Evolutionary conservation across 345 rosid species (phyloP), one percentile per base, ranked within the genome.

Genomic region (Gossypium thurberi): DNA sequence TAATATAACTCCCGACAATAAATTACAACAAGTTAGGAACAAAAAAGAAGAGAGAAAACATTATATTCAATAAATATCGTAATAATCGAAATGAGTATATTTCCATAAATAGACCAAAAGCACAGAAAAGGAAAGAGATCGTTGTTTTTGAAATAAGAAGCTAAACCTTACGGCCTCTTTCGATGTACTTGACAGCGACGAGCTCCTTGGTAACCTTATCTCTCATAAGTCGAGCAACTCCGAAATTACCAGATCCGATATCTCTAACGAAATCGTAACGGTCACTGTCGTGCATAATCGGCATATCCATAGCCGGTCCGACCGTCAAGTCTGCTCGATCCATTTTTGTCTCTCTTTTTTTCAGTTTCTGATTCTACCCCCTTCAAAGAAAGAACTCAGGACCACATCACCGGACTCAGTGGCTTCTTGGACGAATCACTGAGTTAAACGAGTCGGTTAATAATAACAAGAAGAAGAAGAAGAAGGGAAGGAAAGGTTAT

Each of bases 171-270:
- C 86, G 89, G 78, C 99, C 99, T 80, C 99, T 81, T 84, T 95
- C 99, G 83, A 95, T 92, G 76, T 89, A 95, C 87, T 95, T 95
- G 63, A 95, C 96, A 82, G 99, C 98, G 71, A 92, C 98, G 56
- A 92, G 98, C 76, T 91, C 98, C 71, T 84, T 80, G 15, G 91
- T 88, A 44, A 81, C 78, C 77, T 86, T 91, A 50, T 95, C 97
- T 50, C 85, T 87, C 99, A 91, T 95, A 40, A 95, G 91, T 47
- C 96, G 81, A 10, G 98, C 98, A 0, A 95, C 93, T 0, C 96
- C 98, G 55, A 92, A 94, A 78, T 94, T 94, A 65, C 98, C 98
- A 1, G 95, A 84, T 40, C 98, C 99, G 76, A 95, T 95, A 83
- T 92, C 97, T 28, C 82, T 83, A 4, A 95, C 91, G 23, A 91